Base-by-base conservation (phyloP, 176 grass and related monocot genomes). In the Pharus latifolius region DNA sequence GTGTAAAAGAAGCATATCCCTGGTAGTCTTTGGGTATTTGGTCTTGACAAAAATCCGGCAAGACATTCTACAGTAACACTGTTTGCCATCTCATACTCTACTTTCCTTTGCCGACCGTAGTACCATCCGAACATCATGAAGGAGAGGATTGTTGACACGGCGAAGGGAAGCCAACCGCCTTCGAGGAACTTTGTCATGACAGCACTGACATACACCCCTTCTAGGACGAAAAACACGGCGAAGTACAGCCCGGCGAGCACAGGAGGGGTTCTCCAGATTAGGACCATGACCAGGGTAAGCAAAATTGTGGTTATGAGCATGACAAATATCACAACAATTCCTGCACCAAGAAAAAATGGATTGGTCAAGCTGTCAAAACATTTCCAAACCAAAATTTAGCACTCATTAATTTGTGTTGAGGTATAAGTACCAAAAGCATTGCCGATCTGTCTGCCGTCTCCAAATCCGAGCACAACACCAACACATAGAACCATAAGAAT, bases 231-330 rank as follows among this genome's bases (percentile, higher is more conserved):
- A 56, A 84, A 84, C 14, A 11, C 20, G n/a, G 67, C 56, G 13
- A 84, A 84, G 49, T 78, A 84, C 32, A 84, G n/a, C 25, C 34
- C 65, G 12, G 67, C 74, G 65, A 79, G 30, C 35, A 67, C 6
- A 3, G 65, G 20, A 50, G 65, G 73, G 11, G 59, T 79, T 67
- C 49, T 78, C 82, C 82, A 84, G 17, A 84, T 64, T 19, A 84
- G 56, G 65, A 84, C 78, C 82, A 84, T 79, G 35, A 84, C 82
- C 51, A 84, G 65, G 19, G 74, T 79, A 19, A 84, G 48, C 42
- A 84, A 15, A 72, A 84, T 65, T 66, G 74, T 84, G 5, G 82
- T 84, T 56, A 84, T 84, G 17, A 84, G 46, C 82, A 84, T 79
- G 41, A 84, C 82, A 20, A 78, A 66, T 65, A 84, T 84, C 17